Evolutionary conservation across 495 filamentous ascomycete genomes (phyloP), one percentile per base, ranked within the genome.

Genomic region (Cairneyella variabilis): DNA sequence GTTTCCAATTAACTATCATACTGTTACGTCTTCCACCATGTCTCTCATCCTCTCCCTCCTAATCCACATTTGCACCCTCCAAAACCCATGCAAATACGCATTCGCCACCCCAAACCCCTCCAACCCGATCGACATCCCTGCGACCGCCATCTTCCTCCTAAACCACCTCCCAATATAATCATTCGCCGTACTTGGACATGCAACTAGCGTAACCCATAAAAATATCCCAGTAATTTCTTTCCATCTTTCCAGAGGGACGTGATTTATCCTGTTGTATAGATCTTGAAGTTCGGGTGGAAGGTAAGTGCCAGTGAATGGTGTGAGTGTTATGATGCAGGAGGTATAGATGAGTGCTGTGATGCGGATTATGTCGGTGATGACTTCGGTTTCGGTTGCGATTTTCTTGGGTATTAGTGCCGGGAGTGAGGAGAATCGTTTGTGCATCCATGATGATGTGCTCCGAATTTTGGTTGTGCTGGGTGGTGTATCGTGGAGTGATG

Each of bases 221-320:
- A 56, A 63, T 18, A 65, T 51, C 3, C 60, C 63, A 1, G 57
- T 60, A 9, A 65, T 58, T 12, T 38, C 17, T 21, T 60, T 58
- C 63, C 63, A 65, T 1, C 51, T 20, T 3, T 8, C 21, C 0
- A 58, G 14, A 0, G 14, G 7, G 1, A 63, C 51, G n/a, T 41
- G 21, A 1, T 21, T n/a, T 23, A 40, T 49, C 28, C 40, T 6
- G 21, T 50, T 38, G 14, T 43, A 14, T 25, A 51, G 27, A 20
- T 17, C 12, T 7, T 10, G 20, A n/a, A 51, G 2, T 0, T 43
- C 1, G 2, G 21, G 2, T 1, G 51, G 30, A 14, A 30, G 37
- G 34, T 46, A 54, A 2, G 42, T 23, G 12, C 23, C 22, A 2
- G 54, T 42, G 27, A 51, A 37, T 0, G 45, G 54, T 0, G 38